Base-by-base conservation (phyloP, 1,284 basidiomycete genomes). In the Ustilago loliicola region DNA sequence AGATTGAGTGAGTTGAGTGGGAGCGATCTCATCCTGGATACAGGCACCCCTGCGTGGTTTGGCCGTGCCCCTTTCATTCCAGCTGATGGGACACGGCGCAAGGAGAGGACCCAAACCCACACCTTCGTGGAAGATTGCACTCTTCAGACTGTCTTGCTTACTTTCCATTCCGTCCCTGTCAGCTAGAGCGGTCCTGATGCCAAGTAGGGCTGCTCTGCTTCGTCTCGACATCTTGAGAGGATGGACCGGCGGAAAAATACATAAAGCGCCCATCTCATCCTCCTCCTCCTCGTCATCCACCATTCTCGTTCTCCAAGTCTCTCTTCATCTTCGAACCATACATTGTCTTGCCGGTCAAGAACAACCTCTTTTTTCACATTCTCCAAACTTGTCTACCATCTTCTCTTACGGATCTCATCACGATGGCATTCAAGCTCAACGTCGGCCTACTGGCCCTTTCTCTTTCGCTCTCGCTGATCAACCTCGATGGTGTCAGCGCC, bases 391-490 rank as follows among this genome's bases (percentile, higher is more conserved):
- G 9, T 23, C 53, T 8, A 27, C 29, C 19, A 52, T 42, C n/a
- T 50, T 9, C 10, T 40, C 3, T 40, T 36, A 11, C 42, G 10
- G 17, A 40, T 38, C 23, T 19, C 21, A 10, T 27, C 50, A 58
- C 38, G 10, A 72, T 72, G 71, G 27, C 71, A 3, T 64, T 72
- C 65, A 72, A 67, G 40, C 61, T 72, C 48, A 64, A 58, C 53
- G n/a, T 64, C 53, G 61, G 71, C 52, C 48, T 72, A 29, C 23
- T 72, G 56, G 65, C 65, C n/a, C 57, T 72, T 25, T 63, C 56
- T 13, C 42, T 72, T 23, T 63, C 70, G 10, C 60, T 72, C 10
- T 56, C 71, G 32, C 61, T 72, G 25, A 51, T 67, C n/a, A 27
- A 61, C 51, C 60, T 72, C 10, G 73, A 68, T 59, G 65, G 65